These are phyloP conservation scores for Plasmodium knowlesi DNA, from an alignment of 169 alveolate genomes.

Conservation along the genomic window DNA sequence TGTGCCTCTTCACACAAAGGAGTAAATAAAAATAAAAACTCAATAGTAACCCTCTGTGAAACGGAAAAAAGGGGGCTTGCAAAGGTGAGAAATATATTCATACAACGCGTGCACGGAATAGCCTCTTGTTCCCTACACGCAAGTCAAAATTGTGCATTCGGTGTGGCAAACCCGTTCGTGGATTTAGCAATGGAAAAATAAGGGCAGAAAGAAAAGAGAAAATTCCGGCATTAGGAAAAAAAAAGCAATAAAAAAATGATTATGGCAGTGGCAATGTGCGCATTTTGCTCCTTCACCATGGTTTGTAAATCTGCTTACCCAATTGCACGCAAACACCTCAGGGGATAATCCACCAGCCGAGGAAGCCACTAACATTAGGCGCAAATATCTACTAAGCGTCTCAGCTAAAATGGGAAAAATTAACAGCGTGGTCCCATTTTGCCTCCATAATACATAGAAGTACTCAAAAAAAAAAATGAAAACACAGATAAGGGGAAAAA, in stretches of 20 bases:
- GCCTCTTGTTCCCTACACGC: background rate
- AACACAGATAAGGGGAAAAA: slow-evolving; percentile 1
- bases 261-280: background rate
- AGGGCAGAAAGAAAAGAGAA: background rate
- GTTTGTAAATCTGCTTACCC: background rate
- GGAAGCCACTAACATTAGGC: background rate
- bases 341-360: background rate
- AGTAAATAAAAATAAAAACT: background rate
- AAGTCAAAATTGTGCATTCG: background rate
- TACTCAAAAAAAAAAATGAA: background rate
- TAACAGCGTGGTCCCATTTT: background rate
- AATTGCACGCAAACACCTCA: background rate
- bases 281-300: background rate
- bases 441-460: background rate
- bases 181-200: background rate
- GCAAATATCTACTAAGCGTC: background rate
- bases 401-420: background rate
- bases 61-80: background rate
- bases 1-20: background rate
- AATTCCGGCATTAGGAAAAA: background rate
- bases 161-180: background rate
- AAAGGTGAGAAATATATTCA: background rate
- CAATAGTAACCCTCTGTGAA: background rate
- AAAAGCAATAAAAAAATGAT: background rate
- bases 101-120: background rate